phyloP scores from a whole-genome alignment of 208 protist genomes.

The Porcisia hertigi region DNA sequence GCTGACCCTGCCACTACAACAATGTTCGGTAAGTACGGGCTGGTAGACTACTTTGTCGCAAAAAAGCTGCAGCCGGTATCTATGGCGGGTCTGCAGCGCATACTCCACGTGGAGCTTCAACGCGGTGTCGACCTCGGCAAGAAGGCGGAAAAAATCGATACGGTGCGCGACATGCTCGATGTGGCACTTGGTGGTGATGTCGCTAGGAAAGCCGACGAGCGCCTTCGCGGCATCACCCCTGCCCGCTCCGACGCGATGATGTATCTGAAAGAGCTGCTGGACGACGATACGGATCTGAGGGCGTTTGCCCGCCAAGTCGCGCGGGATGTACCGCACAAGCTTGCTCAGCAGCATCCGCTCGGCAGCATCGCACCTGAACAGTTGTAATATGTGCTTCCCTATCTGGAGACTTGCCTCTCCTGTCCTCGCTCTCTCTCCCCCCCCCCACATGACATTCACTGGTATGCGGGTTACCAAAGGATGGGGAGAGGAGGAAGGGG shows the following conservation, averaged over 20 bases:
- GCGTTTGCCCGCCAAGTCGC: slow-evolving; percentile 67
- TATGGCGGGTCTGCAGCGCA: slow-evolving; percentile 77
- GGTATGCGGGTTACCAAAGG: not conserved
- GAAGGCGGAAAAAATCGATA: slow-evolving; percentile 75
- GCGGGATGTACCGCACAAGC: slow-evolving; percentile 60
- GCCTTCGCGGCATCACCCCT: slow-evolving; percentile 72
- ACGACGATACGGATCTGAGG: slow-evolving; percentile 85
- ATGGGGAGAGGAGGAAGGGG: not conserved
- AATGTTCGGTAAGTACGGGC: slow-evolving; percentile 82
- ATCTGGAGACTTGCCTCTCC: not conserved
- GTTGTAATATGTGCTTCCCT: slow-evolving; percentile 30
- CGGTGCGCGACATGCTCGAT: slow-evolving; percentile 82
- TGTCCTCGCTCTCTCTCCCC: not conserved
- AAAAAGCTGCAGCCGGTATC: slow-evolving; percentile 84
- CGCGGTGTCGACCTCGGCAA: slow-evolving; percentile 87
- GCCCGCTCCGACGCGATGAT: slow-evolving; percentile 59
- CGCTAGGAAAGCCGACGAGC: slow-evolving; percentile 66
- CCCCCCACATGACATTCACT: not conserved
- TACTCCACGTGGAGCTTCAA: slow-evolving; percentile 79
- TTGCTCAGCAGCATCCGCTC: slow-evolving; percentile 67
- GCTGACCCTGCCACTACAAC: slow-evolving; percentile 22
- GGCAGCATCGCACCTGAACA: slow-evolving; percentile 63
- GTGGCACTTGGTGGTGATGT: slow-evolving; percentile 80
- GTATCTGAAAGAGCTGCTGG: slow-evolving; percentile 86
- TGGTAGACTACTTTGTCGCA: slow-evolving; percentile 81